phyloP scores from a whole-genome alignment of 2,329 filamentous ascomycete species.

The Rhinocladiella mackenziei region DNA sequence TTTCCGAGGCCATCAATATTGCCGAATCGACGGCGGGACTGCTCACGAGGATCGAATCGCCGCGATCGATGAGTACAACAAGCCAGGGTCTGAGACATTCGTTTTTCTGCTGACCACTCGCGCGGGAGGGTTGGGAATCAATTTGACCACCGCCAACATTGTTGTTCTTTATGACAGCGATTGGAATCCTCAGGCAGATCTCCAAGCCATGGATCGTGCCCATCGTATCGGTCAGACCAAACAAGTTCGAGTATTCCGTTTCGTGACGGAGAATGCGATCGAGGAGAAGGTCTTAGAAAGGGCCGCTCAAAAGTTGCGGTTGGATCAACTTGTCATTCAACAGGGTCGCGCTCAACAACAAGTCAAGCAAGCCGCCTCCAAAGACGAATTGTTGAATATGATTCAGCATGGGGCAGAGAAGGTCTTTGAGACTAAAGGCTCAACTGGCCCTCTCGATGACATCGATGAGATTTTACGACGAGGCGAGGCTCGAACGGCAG shows the following conservation, averaged over 20 bases:
- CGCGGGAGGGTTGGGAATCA: conserved; percentile 94
- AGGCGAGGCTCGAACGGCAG: conserved; percentile 82
- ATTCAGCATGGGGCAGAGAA: conserved; percentile 98
- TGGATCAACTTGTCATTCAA: conserved; percentile 96
- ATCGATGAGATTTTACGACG: conserved; percentile 83
- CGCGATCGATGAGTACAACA: conserved; percentile 98
- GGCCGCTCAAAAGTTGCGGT: conserved; percentile 90
- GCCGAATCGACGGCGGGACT: conserved; percentile 92
- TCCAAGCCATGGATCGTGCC: conserved; percentile 97
- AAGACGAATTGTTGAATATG: conserved; percentile 95
- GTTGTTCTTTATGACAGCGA: conserved; percentile 96
- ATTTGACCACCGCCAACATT: conserved; percentile 90
- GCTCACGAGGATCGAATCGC: conserved; percentile 97
- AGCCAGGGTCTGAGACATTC: conserved; percentile 90
- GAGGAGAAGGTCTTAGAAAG: conserved; percentile 97
- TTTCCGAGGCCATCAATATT: conserved; percentile 91
- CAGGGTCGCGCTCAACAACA: conserved; percentile 91
- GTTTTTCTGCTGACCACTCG: conserved; percentile 92
- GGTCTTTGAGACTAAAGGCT: conserved; percentile 74
- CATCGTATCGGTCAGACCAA: conserved; percentile 99
- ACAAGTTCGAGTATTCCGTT: conserved; percentile 93
- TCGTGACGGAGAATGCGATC: conserved; percentile 96
- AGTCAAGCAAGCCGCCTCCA: conserved; percentile 85
- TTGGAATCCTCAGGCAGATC: conserved; percentile 97
- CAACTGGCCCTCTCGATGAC: conserved; percentile 66